Base-by-base conservation (phyloP, 345 rosid genomes). In the Balakata baccata region DNA sequence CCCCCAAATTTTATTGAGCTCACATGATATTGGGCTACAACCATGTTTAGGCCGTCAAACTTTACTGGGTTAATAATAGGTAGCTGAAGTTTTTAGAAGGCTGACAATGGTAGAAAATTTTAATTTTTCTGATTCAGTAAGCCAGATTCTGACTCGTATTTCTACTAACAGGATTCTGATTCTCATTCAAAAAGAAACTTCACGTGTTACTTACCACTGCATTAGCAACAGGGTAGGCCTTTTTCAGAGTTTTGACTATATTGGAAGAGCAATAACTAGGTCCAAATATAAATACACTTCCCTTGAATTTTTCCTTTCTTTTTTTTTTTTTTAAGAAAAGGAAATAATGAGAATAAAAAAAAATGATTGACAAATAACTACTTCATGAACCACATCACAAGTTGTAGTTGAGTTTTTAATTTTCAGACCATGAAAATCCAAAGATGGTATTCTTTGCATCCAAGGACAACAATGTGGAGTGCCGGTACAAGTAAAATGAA, bases 81-180 rank as follows among this genome's bases (percentile, higher is more conserved):
- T 12, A 43, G 37, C 16, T 11, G 18, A 45, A 18, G 29, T 6
- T 20, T 60, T 12, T 16, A 3, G 34, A 17, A 62, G 61, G 61
- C 68, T 72, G 61, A 72, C 61, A 50, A 11, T 1, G 49, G 20
- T 18, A 47, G 69, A 18, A 72, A 34, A 0, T 29, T 17, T 50
- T 34, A 20, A 46, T 13, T 6, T 37, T 22, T 59, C 22, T 17
- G 34, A 67, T 67, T 67, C 71, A n/a, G 71, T 51, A 23, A 12
- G 23, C n/a, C 39, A 14, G 45, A 49, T 50, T 62, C 60, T 34
- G 68, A 62, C 46, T 74, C 47, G 29, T 22, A 34, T 8, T 63
- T 72, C 50, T 7, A 38, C 6, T n/a, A 63, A 38, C 69, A 53
- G 64, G 64, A 73, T 64, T 73, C 54, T 39, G 76, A 64, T 64